A percentile compares a stretch with the other conserved stretches of the same genome.
Evolutionary conservation across 768 basidiomycete genomes (phyloP).

Genomic region (Auricularia heimuer): DNA sequence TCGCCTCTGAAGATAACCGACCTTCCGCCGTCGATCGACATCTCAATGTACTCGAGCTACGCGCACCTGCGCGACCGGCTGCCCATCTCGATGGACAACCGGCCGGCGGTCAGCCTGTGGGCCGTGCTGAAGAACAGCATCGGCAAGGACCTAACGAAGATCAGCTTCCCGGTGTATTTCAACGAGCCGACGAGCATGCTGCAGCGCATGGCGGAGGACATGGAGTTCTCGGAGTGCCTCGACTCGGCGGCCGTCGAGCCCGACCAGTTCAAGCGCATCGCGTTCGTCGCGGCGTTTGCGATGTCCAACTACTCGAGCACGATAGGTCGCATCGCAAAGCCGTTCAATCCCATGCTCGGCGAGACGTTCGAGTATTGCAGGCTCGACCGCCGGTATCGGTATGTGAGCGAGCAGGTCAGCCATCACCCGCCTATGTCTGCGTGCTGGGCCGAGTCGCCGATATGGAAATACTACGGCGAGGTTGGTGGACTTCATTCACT

Average conservation of each 20-base stretch:
- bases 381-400: conserved; percentile 80
- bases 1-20: conserved; percentile 18
- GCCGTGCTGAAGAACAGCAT: conserved; percentile 90
- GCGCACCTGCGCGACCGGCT: conserved; percentile 47
- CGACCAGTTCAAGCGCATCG: conserved; percentile 74
- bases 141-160: conserved; percentile 93
- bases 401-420: conserved; percentile 92
- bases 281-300: conserved; percentile 91
- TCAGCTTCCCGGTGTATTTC: conserved; percentile 89
- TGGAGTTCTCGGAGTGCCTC: conserved; percentile 92
- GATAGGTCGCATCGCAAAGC: conserved; percentile 92
- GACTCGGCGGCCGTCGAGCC: conserved; percentile 71
- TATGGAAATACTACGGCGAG: conserved; percentile 88
- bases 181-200: conserved; percentile 96
- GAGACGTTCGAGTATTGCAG: conserved; percentile 94
- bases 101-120: conserved; percentile 89
- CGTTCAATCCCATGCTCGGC: conserved; percentile 91
- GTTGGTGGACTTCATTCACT: conserved; percentile 23
- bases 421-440: conserved; percentile 97
- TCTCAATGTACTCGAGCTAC: conserved; percentile 58
- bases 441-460: conserved; percentile 85
- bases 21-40: conserved; percentile 27
- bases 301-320: conserved; percentile 98
- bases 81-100: conserved; percentile 58
- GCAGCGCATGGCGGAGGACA: conserved; percentile 96